These are phyloP conservation scores for Jasminum sambac DNA, from an alignment of 257 asterid genomes.

Conservation along the genomic window DNA sequence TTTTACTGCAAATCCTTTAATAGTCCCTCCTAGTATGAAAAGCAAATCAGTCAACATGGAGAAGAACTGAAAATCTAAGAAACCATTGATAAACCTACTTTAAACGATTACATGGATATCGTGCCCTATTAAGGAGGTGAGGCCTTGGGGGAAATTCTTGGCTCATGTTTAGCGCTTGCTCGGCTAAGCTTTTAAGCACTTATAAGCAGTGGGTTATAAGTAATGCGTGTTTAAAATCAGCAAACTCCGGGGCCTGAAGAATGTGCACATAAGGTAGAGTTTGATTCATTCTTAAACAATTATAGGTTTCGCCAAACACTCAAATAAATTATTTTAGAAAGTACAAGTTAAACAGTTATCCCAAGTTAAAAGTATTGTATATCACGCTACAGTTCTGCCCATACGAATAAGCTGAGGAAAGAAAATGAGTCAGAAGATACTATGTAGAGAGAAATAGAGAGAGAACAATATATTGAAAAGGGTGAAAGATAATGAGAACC, in stretches of 20 bases:
- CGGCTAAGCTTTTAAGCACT: too few relatives aligned
- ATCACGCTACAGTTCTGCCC: neutral
- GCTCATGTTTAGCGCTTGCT: neutral
- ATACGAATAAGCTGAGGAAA: neutral
- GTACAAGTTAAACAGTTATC: neutral
- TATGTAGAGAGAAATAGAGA: neutral
- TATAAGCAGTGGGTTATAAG: too few relatives aligned
- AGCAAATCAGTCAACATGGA: constrained; percentile 16
- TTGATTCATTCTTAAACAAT: too few relatives aligned
- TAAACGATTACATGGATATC: neutral
- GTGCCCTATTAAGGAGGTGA: neutral
- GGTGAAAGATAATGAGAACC: too few relatives aligned
- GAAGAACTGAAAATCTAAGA: neutral
- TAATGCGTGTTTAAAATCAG: too few relatives aligned
- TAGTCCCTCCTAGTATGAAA: neutral
- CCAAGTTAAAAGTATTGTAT: neutral
- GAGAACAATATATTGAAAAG: too few relatives aligned
- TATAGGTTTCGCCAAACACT: too few relatives aligned
- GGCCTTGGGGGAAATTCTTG: neutral
- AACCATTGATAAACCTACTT: neutral
- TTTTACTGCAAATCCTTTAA: constrained; percentile 16
- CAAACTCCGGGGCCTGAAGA: too few relatives aligned
- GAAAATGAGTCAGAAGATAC: neutral
- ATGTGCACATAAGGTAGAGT: too few relatives aligned
- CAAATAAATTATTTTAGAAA: neutral